These are phyloP conservation scores for Neolentinus lepideus DNA, from an alignment of 1,284 basidiomycete genomes.

Conservation along the genomic window DNA sequence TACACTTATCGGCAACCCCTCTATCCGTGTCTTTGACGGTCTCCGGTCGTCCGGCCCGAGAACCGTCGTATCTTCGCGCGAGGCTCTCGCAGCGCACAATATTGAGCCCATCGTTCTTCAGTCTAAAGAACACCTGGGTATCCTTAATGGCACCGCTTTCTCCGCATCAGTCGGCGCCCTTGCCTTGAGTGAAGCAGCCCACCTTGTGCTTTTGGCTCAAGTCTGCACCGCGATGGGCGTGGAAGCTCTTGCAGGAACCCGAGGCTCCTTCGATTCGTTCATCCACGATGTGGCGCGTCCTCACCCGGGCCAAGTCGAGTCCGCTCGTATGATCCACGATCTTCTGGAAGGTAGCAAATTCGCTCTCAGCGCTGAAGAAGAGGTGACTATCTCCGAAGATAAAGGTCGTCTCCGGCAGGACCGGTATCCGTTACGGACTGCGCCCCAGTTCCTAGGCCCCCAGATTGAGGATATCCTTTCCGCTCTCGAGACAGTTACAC, in stretches of 20 bases:
- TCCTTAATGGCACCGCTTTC: conserved; percentile 83
- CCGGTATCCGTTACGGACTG: conserved; percentile 71
- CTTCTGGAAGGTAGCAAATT: conserved; percentile 70
- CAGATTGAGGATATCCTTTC: conserved; percentile 77
- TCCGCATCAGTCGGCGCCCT: conserved; percentile 56
- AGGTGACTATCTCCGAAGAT: conserved; percentile 62
- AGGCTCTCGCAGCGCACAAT: conserved; percentile 59
- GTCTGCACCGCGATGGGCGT: conserved; percentile 80
- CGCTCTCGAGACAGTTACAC: conserved; percentile 55
- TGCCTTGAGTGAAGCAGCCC: conserved; percentile 66
- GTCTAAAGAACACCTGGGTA: conserved; percentile 79
- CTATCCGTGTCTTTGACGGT: conserved; percentile 69
- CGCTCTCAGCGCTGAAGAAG: conserved; percentile 55
- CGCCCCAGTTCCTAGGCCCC: conserved; percentile 83
- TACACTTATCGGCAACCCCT: conserved; percentile 69
- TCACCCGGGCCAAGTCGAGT: conserved; percentile 84
- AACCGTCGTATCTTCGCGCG: conserved; percentile 50
- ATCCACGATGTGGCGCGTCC: conserved; percentile 74
- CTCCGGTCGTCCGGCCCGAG: conserved; percentile 37
- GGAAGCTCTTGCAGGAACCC: conserved; percentile 71
- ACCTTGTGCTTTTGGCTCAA: conserved; percentile 66
- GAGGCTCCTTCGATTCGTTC: conserved; percentile 73
- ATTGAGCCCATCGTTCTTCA: conserved; percentile 65
- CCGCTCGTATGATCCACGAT: conserved; percentile 60
- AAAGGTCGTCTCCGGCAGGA: conserved; percentile 68